Conservation (phyloP, 208 protist genomes). For the Wallacemonas sp. region DNA sequence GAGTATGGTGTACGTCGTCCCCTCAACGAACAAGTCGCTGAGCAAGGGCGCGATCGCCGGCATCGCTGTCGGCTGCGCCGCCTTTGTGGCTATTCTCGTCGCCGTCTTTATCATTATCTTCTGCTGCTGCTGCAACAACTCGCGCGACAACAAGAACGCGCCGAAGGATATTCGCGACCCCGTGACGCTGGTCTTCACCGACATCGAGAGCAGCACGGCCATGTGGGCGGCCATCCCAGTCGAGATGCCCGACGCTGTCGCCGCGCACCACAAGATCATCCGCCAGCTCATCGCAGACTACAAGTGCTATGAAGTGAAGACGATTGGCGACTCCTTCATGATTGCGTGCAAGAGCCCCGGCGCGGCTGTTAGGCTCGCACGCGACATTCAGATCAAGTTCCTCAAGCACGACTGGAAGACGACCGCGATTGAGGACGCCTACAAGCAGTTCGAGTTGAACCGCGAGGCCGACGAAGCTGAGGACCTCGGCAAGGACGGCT, state of each 20-base stretch:
- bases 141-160: conserved; percentile 46
- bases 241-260: conserved; percentile 66
- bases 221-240: conserved; percentile 67
- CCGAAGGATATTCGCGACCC: conserved; percentile 43
- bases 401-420: conserved; percentile 55
- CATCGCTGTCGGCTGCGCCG: conserved; percentile 27
- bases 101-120: neutral
- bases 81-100: conserved; percentile 3
- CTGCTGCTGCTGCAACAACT: conserved; percentile 16
- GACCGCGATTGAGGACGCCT: conserved; percentile 40
- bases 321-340: conserved; percentile 87
- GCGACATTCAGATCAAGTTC: conserved; percentile 57
- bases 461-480: conserved; percentile 21
- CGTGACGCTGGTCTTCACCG: conserved; percentile 75
- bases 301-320: conserved; percentile 87
- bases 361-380: conserved; percentile 41
- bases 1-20: conserved; percentile 29
- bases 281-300: conserved; percentile 55
- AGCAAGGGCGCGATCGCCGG: conserved; percentile 26
- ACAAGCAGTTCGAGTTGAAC: conserved; percentile 45
- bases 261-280: conserved; percentile 70
- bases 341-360: conserved; percentile 59
- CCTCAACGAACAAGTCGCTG: neutral
- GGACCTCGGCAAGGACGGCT: conserved; percentile 9
- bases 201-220: conserved; percentile 80